These are phyloP conservation scores for Hemileccinum rubropunctum DNA, from an alignment of 768 basidiomycete species.

Conservation along the genomic window DNA sequence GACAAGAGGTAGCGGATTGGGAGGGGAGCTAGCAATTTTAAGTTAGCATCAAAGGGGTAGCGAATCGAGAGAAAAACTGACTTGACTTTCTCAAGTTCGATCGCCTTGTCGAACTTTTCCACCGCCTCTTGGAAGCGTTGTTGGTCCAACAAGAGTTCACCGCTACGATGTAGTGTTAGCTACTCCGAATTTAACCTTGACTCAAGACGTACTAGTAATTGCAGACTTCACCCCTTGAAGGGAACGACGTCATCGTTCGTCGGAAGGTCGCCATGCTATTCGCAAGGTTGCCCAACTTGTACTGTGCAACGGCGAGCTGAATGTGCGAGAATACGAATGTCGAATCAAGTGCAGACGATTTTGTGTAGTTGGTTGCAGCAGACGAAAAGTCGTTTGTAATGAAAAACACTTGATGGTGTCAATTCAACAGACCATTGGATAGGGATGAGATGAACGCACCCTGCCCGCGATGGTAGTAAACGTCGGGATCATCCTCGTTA, in stretches of 20 bases:
- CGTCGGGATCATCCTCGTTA: constrained; percentile 86
- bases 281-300: constrained; percentile 77
- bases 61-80: constrained; percentile 28
- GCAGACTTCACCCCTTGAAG: constrained; percentile 80
- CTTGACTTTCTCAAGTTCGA: constrained; percentile 83
- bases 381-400: constrained; percentile 87
- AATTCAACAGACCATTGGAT: neutral
- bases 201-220: constrained; percentile 82
- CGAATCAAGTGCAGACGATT: constrained; percentile 84
- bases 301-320: constrained; percentile 94
- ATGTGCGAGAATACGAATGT: constrained; percentile 96
- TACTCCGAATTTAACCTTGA: neutral
- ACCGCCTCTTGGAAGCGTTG: constrained; percentile 83
- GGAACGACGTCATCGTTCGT: constrained; percentile 80
- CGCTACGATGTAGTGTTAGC: constrained; percentile 44
- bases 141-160: constrained; percentile 92
- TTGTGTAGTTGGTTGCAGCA: constrained; percentile 88
- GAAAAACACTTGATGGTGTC: constrained; percentile 66
- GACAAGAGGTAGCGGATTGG: constrained; percentile 89
- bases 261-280: constrained; percentile 92
- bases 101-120: constrained; percentile 88
- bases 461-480: constrained; percentile 98
- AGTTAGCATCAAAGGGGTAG: neutral
- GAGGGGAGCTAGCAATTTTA: constrained; percentile 39
- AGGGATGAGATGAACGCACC: constrained; percentile 40